Conservation (phyloP, 768 basidiomycete genomes). For the Leccinum subgranulosum region DNA sequence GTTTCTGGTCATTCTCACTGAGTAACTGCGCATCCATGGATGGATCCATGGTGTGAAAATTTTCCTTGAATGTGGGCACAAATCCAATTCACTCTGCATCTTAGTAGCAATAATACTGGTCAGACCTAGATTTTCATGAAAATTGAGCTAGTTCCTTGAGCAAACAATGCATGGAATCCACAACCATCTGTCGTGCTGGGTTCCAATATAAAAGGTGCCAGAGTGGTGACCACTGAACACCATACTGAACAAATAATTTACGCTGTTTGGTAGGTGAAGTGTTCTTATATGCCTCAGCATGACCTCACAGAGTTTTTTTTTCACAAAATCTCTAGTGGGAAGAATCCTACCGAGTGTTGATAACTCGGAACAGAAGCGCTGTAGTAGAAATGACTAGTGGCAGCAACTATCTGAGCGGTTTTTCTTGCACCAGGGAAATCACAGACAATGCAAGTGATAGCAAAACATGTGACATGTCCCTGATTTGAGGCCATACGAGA, state of each 20-base stretch:
- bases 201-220: constrained; percentile 23
- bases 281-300: background rate
- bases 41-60: too few relatives aligned
- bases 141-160: background rate
- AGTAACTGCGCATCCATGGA: too few relatives aligned
- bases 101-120: too few relatives aligned
- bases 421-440: background rate
- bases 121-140: background rate
- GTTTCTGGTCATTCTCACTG: too few relatives aligned
- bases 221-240: constrained; percentile 15
- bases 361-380: background rate
- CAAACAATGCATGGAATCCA: constrained; percentile 25
- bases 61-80: too few relatives aligned
- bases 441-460: background rate
- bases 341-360: background rate
- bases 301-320: background rate
- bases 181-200: constrained; percentile 13
- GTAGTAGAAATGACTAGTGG: background rate
- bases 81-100: too few relatives aligned
- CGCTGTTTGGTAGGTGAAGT: too few relatives aligned
- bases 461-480: background rate
- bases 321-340: background rate
- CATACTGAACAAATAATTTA: background rate
- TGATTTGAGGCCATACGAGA: constrained; percentile 8
- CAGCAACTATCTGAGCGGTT: background rate